A percentile compares a stretch with the other conserved stretches of the same genome.
Evolutionary conservation across 2,329 filamentous ascomycete genomes (phyloP).

Genomic region (Purpureocillium takamizusanense): DNA sequence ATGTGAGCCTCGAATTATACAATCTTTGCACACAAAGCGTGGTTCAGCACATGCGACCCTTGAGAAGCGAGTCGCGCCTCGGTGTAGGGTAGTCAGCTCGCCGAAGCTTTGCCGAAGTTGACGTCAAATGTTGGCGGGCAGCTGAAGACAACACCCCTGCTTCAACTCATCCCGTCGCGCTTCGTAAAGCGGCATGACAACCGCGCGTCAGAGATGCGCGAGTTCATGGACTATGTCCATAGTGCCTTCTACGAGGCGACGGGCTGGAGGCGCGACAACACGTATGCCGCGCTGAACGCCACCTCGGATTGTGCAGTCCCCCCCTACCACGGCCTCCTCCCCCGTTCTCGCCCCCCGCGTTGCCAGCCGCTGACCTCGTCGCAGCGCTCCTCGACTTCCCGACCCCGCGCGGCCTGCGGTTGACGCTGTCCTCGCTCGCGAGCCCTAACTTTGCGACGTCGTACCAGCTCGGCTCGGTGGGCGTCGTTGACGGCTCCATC

Average conservation of each 20-base stretch:
- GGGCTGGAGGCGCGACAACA: slow-evolving; percentile 86
- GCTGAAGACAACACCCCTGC: no score
- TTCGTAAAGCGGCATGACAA: slow-evolving; percentile 16
- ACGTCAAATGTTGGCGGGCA: no score
- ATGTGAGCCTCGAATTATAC: no score
- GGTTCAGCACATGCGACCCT: no score
- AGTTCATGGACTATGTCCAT: slow-evolving; percentile 97
- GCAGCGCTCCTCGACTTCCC: slow-evolving; percentile 79
- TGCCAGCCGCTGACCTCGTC: neutral
- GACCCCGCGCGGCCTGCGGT: slow-evolving; percentile 72
- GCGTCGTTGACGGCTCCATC: slow-evolving; percentile 90
- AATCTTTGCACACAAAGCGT: no score
- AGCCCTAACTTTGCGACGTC: slow-evolving; percentile 91
- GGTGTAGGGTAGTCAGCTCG: no score
- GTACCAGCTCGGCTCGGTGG: slow-evolving; percentile 82
- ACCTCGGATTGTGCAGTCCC: slow-evolving; percentile 62
- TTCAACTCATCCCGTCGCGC: neutral
- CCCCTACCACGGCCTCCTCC: neutral
- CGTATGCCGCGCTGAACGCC: slow-evolving; percentile 76
- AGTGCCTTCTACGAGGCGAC: slow-evolving; percentile 80
- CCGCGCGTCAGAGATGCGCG: slow-evolving; percentile 56
- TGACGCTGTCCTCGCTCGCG: slow-evolving; percentile 85
- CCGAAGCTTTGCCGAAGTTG: no score
- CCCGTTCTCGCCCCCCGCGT: slow-evolving; percentile 4
- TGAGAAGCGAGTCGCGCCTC: no score